Conservation (phyloP, 805 yeast species). For the Lachancea dasiensis region DNA sequence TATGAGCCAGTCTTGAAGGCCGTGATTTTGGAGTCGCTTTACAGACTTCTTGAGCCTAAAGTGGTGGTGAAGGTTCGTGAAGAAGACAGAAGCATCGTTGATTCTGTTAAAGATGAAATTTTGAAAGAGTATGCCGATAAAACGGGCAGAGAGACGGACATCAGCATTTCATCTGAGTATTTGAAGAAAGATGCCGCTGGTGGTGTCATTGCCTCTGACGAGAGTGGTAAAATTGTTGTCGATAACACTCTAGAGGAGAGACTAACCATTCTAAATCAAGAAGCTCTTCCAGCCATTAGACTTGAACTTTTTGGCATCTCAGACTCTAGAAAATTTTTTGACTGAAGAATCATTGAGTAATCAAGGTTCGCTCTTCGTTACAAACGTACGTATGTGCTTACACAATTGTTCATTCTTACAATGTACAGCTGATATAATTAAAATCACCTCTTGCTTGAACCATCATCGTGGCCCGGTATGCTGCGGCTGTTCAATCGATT, state of each 20-base stretch:
- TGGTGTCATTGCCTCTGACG: slow-evolving; percentile 71
- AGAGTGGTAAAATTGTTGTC: slow-evolving; percentile 77
- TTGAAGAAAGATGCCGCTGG: slow-evolving; percentile 63
- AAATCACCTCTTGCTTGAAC: too few species aligned
- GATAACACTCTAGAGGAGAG: slow-evolving; percentile 94
- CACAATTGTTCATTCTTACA: too few species aligned
- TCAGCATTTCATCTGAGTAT: slow-evolving; percentile 52
- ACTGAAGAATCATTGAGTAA: slow-evolving; percentile 38
- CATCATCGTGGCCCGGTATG: too few species aligned
- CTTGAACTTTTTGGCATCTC: slow-evolving; percentile 85
- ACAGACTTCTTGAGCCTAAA: slow-evolving; percentile 64
- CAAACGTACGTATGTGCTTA: too few species aligned
- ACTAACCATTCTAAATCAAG: slow-evolving; percentile 71
- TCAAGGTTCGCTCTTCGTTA: too few species aligned
- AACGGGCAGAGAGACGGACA: slow-evolving; percentile 50
- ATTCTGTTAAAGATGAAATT: slow-evolving; percentile 43
- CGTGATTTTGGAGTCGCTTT: slow-evolving; percentile 71
- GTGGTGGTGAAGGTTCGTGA: slow-evolving; percentile 56
- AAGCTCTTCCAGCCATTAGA: slow-evolving; percentile 88
- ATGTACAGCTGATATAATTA: too few species aligned
- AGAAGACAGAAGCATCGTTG: slow-evolving; percentile 36
- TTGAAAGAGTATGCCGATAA: slow-evolving; percentile 55
- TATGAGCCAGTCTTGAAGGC: slow-evolving; percentile 70
- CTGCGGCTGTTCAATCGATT: too few species aligned
- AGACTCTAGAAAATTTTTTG: slow-evolving; percentile 82